phyloP scores from a whole-genome alignment of 176 grass and related monocot genomes.

The Triticum aestivum region DNA sequence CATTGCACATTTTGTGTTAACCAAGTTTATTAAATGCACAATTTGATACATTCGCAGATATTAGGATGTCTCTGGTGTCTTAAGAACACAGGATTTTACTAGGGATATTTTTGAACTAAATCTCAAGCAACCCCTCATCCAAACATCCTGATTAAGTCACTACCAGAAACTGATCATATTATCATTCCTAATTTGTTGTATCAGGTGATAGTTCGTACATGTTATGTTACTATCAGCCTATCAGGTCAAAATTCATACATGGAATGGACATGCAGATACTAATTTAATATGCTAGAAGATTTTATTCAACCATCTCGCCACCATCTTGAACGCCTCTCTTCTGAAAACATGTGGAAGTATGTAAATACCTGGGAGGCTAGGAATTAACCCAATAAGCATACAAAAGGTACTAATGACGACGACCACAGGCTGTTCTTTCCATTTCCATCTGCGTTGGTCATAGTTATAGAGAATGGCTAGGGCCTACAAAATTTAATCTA shows the following conservation, averaged over 20 bases:
- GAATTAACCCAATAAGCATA: neutral
- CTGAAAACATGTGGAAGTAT: neutral
- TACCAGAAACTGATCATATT: constrained; percentile 7
- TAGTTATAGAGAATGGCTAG: neutral
- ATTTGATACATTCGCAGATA: neutral
- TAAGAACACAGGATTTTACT: neutral
- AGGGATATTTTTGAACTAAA: neutral
- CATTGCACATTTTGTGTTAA: neutral
- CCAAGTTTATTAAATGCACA: neutral
- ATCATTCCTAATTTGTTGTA: neutral
- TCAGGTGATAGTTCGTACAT: neutral
- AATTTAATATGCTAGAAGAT: neutral
- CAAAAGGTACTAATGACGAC: neutral
- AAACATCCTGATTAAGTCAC: constrained; percentile 1
- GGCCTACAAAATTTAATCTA: neutral
- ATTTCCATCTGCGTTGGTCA: neutral
- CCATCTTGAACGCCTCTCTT: neutral
- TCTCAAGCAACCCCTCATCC: neutral
- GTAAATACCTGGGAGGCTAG: neutral
- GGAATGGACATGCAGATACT: neutral
- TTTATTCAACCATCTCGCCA: neutral
- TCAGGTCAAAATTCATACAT: neutral
- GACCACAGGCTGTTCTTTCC: neutral
- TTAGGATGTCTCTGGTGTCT: neutral
- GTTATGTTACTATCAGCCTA: neutral